These are phyloP conservation scores for Triangularia setosa DNA, from an alignment of 2,329 filamentous ascomycete genomes.

Conservation along the genomic window DNA sequence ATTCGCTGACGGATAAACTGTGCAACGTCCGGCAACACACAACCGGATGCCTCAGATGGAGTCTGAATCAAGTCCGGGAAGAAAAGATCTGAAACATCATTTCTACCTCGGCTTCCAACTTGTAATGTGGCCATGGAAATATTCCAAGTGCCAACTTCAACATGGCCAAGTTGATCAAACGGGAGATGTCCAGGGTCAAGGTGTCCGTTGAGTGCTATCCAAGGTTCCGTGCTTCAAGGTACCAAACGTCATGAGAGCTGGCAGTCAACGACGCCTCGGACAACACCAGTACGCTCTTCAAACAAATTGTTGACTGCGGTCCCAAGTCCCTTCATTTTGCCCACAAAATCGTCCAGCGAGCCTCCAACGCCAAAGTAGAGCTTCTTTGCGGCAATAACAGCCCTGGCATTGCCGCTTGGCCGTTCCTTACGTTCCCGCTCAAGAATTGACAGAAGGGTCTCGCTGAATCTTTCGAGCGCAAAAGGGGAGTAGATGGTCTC, in stretches of 20 bases:
- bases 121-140: not conserved
- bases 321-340: constrained; percentile 47
- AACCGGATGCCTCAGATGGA: constrained; percentile 9
- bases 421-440: constrained; percentile 39
- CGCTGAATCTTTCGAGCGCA: constrained; percentile 64
- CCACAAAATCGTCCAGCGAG: constrained; percentile 70
- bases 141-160: not conserved
- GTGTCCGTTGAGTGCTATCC: not conserved
- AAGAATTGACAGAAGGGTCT: constrained; percentile 60
- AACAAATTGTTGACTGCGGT: constrained; percentile 47
- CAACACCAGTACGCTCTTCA: constrained; percentile 59
- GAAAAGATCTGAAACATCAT: constrained; percentile 16
- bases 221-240: not conserved
- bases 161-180: not conserved
- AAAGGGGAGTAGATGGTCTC: constrained; percentile 82
- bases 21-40: constrained; percentile 7
- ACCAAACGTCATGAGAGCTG: constrained; percentile 30
- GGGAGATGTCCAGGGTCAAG: not conserved
- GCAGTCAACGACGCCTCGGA: constrained; percentile 57
- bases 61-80: constrained; percentile 9
- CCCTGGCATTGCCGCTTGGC: constrained; percentile 47
- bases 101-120: not conserved
- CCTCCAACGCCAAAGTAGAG: constrained; percentile 84
- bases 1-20: constrained; percentile 18
- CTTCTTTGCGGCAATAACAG: constrained; percentile 70